Conservation (phyloP, 306 rosid genomes). For the Mucuna pruriens region DNA sequence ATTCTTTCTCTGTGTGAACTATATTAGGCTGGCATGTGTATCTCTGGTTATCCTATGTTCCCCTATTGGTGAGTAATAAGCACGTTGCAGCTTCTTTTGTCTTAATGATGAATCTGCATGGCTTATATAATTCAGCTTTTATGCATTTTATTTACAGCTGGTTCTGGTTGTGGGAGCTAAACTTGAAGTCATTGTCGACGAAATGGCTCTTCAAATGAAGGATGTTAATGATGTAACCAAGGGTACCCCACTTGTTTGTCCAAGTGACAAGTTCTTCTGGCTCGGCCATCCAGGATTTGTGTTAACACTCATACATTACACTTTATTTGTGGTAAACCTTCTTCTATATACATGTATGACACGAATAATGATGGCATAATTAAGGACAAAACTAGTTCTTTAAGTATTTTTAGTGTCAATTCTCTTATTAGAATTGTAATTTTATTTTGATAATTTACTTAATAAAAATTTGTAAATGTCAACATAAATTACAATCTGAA, state of each 20-base stretch:
- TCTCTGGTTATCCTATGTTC: conserved; percentile 31
- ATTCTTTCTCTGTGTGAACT: background rate
- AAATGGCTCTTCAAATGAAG: conserved; percentile 27
- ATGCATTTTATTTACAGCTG: conserved; percentile 18
- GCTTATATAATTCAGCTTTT: background rate
- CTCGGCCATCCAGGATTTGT: conserved; percentile 25
- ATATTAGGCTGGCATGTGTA: conserved; percentile 23
- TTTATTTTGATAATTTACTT: too few species aligned
- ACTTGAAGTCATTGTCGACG: conserved; percentile 27
- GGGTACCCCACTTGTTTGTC: conserved; percentile 31
- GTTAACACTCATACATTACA: conserved; percentile 28
- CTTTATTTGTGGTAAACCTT: conserved; percentile 28
- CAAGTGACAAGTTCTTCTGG: conserved; percentile 31
- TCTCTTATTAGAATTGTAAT: too few species aligned
- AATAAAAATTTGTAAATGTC: too few species aligned
- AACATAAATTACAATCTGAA: too few species aligned
- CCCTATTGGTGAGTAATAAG: conserved; percentile 16
- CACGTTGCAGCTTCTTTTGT: background rate
- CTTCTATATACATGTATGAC: background rate
- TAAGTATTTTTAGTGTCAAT: too few species aligned
- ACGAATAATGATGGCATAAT: background rate
- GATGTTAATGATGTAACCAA: conserved; percentile 8
- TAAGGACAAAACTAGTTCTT: too few species aligned
- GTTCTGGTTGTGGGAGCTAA: conserved; percentile 29
- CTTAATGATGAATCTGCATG: background rate